Percentiles rank a stretch among this genome's conserved stretches.
Conservation (phyloP, 768 basidiomycete species). For the Rickenella mellea region DNA sequence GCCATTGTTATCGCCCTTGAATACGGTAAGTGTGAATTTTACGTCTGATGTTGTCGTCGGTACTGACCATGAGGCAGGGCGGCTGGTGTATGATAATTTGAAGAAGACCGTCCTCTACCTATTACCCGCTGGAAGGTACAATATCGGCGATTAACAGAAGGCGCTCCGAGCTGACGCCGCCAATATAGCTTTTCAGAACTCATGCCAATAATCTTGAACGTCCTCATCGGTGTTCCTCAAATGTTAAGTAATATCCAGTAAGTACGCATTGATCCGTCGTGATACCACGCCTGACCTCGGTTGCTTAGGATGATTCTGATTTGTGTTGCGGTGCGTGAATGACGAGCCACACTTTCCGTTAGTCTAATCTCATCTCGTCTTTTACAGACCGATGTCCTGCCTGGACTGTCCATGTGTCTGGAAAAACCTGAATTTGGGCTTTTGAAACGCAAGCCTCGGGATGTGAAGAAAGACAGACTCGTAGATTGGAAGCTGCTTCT, state of each 20-base stretch:
- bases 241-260: slow-evolving; percentile 29
- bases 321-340: slow-evolving; percentile 41
- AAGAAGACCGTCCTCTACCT: slow-evolving; percentile 46
- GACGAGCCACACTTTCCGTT: no score
- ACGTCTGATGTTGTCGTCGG: not conserved
- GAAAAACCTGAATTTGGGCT: slow-evolving; percentile 57
- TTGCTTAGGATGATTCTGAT: slow-evolving; percentile 38
- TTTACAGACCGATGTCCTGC: slow-evolving; percentile 51
- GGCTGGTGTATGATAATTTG: slow-evolving; percentile 56
- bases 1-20: slow-evolving; percentile 55
- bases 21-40: slow-evolving; percentile 32
- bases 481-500: slow-evolving; percentile 42
- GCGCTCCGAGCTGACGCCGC: not conserved
- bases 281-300: slow-evolving; percentile 27
- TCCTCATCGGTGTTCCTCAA: slow-evolving; percentile 33
- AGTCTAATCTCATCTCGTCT: no score
- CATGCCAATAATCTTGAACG: slow-evolving; percentile 48
- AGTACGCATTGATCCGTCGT: slow-evolving; percentile 9
- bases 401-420: slow-evolving; percentile 44
- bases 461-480: slow-evolving; percentile 46
- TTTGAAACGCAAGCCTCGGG: slow-evolving; percentile 42
- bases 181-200: slow-evolving; percentile 43
- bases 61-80: slow-evolving; percentile 16
- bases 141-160: slow-evolving; percentile 5
- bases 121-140: slow-evolving; percentile 38